These are phyloP conservation scores for Oryza rufipogon DNA, from an alignment of 176 grass and related monocot species.

Conservation along the genomic window DNA sequence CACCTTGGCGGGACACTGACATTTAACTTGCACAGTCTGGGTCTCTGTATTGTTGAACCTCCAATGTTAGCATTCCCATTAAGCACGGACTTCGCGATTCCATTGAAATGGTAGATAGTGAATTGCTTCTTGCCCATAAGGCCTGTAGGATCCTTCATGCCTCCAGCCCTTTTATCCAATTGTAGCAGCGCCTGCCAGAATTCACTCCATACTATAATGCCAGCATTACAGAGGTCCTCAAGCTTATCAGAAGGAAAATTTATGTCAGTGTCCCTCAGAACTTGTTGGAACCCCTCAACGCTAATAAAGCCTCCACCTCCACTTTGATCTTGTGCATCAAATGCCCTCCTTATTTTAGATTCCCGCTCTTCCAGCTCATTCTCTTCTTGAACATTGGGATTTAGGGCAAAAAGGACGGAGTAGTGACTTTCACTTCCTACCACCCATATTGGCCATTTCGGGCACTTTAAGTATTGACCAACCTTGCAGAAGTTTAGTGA, in stretches of 20 bases:
- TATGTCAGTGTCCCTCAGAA: slow-evolving; percentile 74
- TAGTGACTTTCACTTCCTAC: slow-evolving; percentile 99
- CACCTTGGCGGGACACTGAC: slow-evolving; percentile 88
- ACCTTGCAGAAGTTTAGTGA: slow-evolving; percentile 98
- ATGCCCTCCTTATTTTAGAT: slow-evolving; percentile 83
- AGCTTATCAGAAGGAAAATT: slow-evolving; percentile 77
- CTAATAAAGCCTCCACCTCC: slow-evolving; percentile 93
- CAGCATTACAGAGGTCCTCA: slow-evolving; percentile 70
- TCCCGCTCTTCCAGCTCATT: slow-evolving; percentile 93
- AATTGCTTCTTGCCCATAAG: slow-evolving; percentile 97
- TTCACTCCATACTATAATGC: slow-evolving; percentile 98
- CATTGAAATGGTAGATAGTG: slow-evolving; percentile 98
- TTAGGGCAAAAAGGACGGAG: slow-evolving; percentile 90
- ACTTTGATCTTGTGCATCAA: slow-evolving; percentile 92
- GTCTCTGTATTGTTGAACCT: slow-evolving; percentile 76
- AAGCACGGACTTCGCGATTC: slow-evolving; percentile 89
- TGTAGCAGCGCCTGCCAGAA: slow-evolving; percentile 91
- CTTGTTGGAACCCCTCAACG: slow-evolving; percentile 77
- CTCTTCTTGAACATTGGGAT: slow-evolving; percentile 83
- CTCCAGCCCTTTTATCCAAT: slow-evolving; percentile 83
- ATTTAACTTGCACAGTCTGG: slow-evolving; percentile 85
- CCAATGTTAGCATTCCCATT: slow-evolving; percentile 58
- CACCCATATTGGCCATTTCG: slow-evolving; percentile 98
- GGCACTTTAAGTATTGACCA: slow-evolving; percentile 85
- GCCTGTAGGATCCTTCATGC: slow-evolving; percentile 90